Conservation (phyloP, 352 stramenopile species). For the Halophytophthora batemanensis region DNA sequence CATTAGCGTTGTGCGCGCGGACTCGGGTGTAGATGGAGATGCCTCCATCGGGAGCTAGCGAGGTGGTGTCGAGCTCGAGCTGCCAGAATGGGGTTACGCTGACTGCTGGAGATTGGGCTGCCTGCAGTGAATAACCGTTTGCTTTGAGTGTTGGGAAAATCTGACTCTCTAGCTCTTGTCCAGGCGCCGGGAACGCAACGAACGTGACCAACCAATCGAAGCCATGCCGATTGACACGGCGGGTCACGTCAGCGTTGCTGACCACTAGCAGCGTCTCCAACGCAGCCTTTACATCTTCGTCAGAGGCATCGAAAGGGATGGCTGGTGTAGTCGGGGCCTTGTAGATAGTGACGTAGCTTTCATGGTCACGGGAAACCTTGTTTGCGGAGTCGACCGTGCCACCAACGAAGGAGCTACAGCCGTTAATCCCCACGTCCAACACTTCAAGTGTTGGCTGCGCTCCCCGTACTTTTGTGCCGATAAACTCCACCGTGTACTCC, state of each 20-base stretch:
- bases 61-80: constrained; percentile 31
- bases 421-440: constrained; percentile 90
- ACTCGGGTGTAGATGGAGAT: constrained; percentile 64
- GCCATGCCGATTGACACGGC: constrained; percentile 79
- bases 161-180: constrained; percentile 6
- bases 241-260: constrained; percentile 86
- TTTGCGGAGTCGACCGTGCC: constrained; percentile 2
- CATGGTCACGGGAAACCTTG: constrained; percentile 27
- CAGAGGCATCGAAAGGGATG: constrained; percentile 89
- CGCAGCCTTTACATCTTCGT: constrained; percentile 90
- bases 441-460: constrained; percentile 83
- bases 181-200: constrained; percentile 57
- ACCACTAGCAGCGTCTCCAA: constrained; percentile 89
- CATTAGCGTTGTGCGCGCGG: constrained; percentile 50
- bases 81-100: constrained; percentile 52
- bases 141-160: constrained; percentile 32
- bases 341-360: constrained; percentile 76
- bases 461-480: constrained; percentile 86
- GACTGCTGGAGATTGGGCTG: constrained; percentile 41
- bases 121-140: constrained; percentile 52
- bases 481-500: constrained; percentile 92
- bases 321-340: constrained; percentile 85
- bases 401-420: constrained; percentile 76
- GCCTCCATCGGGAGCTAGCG: constrained; percentile 26
- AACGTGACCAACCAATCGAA: constrained; percentile 93